Conservation (phyloP, 306 rosid genomes). For the Castanopsis chinensis region DNA sequence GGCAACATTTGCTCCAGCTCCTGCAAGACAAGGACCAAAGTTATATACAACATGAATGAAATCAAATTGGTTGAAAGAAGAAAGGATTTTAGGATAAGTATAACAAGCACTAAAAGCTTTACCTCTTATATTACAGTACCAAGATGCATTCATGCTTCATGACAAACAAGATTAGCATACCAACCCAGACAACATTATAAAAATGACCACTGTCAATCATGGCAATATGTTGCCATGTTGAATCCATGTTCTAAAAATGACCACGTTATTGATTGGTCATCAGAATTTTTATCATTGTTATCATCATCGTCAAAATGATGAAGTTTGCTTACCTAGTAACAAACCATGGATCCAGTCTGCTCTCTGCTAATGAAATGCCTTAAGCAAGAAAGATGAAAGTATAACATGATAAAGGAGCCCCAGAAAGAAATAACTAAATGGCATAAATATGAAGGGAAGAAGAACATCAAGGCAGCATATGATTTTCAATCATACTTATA, state of each 20-base stretch:
- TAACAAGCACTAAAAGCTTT: neutral
- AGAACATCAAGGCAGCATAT: neutral
- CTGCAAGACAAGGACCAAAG: slow-evolving; percentile 42
- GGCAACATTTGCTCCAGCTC: slow-evolving; percentile 77
- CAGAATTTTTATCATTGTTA: no score
- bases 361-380: no score
- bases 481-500: neutral
- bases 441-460: no score
- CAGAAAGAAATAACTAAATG: no score
- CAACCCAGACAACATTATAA: neutral
- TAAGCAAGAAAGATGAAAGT: no score
- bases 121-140: neutral
- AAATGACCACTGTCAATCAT: neutral
- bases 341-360: no score
- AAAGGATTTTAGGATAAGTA: neutral
- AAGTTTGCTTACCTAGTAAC: no score
- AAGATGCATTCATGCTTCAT: neutral
- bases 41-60: neutral
- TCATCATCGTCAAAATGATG: no score
- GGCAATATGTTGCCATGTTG: neutral
- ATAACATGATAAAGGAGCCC: no score
- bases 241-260: no score
- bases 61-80: neutral
- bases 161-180: neutral
- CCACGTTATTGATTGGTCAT: no score